Base-by-base conservation (phyloP, 345 rosid genomes). In the Jatropha curcas region DNA sequence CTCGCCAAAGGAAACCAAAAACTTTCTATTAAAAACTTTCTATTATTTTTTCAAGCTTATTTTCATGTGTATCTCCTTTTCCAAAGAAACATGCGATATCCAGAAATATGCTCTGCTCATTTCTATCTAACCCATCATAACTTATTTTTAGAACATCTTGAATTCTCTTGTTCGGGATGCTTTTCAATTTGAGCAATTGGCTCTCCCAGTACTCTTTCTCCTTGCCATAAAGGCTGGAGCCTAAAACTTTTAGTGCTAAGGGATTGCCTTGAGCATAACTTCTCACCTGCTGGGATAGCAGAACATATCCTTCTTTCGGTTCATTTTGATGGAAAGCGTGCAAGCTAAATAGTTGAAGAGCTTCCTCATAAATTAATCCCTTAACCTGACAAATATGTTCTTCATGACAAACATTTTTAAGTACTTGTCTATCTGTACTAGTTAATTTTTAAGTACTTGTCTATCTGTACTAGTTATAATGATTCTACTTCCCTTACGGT, bases 31-130 rank as follows among this genome's bases (percentile, higher is more conserved):
- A n/a, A n/a, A n/a, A n/a, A n/a, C 14, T 3, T 5, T 43, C 22
- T 9, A 41, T 2, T 12, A 22, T 4, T 11, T 30, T 22, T 25
- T 43, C 22, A 50, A 65, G n/a, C n/a, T n/a, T n/a, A n/a, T n/a
- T 19, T 2, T 1, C 0, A 19, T 19, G 2, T 11, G 0, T 4
- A 12, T 5, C 3, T 0, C 14, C 5, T 13, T 35, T 5, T 43
- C 45, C 45, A 0, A 65, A 8, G 27, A 65, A 14, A 65, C 68
- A 65, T 27, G 55, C 60, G 53, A 68, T 55, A n/a, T 68, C 71
- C 28, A 46, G 70, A 67, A 67, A 62, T 20, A 37, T 9, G 16
- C 1, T 11, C 17, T 62, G n/a, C 39, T 43, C 35, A 65, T 24
- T 5, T 10, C 13, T 0, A 33, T 25, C 12, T 24, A 68, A 45